These are phyloP conservation scores for Psilocybe subaeruginosa DNA, from an alignment of 768 basidiomycete genomes.

Conservation along the genomic window DNA sequence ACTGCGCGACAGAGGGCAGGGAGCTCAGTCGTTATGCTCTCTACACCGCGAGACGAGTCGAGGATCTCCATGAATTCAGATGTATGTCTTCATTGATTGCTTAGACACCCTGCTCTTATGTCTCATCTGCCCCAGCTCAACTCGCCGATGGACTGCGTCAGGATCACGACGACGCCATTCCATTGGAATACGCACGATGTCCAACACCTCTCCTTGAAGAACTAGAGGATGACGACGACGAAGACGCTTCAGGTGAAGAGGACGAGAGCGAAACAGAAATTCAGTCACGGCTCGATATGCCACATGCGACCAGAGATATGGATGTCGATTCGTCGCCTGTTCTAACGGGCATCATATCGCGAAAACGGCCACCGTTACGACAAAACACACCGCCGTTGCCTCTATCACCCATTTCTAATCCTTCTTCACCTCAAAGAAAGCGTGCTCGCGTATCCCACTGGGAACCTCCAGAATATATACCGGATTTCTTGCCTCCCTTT, in stretches of 20 bases:
- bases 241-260: constrained; percentile 18
- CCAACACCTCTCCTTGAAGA: constrained; percentile 35
- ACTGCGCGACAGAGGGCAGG: constrained; percentile 63
- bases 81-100: constrained; percentile 50
- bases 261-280: constrained; percentile 8
- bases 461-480: constrained; percentile 66
- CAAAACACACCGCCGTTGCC: constrained; percentile 46
- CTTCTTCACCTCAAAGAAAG: constrained; percentile 59
- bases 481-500: constrained; percentile 71
- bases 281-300: background rate
- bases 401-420: constrained; percentile 60
- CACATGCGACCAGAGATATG: constrained; percentile 22
- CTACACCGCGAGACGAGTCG: constrained; percentile 63
- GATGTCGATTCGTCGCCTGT: constrained; percentile 28
- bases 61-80: constrained; percentile 75
- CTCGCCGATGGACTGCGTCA: constrained; percentile 59
- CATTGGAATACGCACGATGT: constrained; percentile 48
- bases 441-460: constrained; percentile 58
- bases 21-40: constrained; percentile 72
- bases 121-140: constrained; percentile 50
- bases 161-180: constrained; percentile 58
- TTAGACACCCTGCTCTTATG: constrained; percentile 24
- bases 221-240: constrained; percentile 32
- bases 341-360: constrained; percentile 18
- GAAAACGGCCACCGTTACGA: constrained; percentile 32